These are phyloP conservation scores for Hypoxylon lenormandii DNA, from an alignment of 495 filamentous ascomycete species.

Conservation along the genomic window DNA sequence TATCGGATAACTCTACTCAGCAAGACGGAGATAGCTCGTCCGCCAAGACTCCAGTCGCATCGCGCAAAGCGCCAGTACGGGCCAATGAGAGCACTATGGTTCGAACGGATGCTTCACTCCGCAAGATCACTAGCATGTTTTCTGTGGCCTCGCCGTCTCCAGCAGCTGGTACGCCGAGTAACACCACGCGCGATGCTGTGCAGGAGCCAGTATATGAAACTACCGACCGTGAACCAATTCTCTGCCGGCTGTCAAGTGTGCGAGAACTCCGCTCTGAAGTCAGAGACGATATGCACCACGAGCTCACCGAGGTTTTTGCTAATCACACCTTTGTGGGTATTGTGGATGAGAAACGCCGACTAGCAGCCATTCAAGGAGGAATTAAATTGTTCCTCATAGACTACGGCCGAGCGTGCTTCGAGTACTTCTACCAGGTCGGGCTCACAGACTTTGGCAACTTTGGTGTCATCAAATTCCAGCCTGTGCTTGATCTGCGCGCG, in stretches of 20 bases:
- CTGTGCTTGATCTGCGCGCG: slow-evolving; percentile 75
- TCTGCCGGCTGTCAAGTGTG: slow-evolving; percentile 79
- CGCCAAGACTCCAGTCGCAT: slow-evolving; percentile 57
- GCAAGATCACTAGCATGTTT: slow-evolving; percentile 97
- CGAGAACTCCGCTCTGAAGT: slow-evolving; percentile 84
- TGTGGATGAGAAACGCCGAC: slow-evolving; percentile 85
- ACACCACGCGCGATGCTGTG: slow-evolving; percentile 41
- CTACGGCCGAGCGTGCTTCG: slow-evolving; percentile 86
- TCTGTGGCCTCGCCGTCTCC: slow-evolving; percentile 57
- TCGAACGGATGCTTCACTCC: slow-evolving; percentile 86
- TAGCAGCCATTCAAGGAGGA: slow-evolving; percentile 91
- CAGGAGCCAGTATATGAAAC: slow-evolving; percentile 75
- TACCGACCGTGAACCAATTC: slow-evolving; percentile 73
- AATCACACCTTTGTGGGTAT: slow-evolving; percentile 94
- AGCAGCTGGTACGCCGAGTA: slow-evolving; percentile 30
- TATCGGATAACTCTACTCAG: slow-evolving; percentile 51
- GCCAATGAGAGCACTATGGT: slow-evolving; percentile 90
- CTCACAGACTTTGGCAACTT: slow-evolving; percentile 98
- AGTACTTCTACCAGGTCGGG: slow-evolving; percentile 97
- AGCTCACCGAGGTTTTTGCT: slow-evolving; percentile 87
- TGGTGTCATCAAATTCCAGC: slow-evolving; percentile 82
- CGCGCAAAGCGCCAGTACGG: slow-evolving; percentile 62
- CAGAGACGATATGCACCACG: slow-evolving; percentile 86
- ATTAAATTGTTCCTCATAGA: slow-evolving; percentile 94
- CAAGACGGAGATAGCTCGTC: slow-evolving; percentile 48